These are phyloP conservation scores for Funneliformis mosseae DNA, from an alignment of 192 early-diverging fungal species.

Conservation along the genomic window DNA sequence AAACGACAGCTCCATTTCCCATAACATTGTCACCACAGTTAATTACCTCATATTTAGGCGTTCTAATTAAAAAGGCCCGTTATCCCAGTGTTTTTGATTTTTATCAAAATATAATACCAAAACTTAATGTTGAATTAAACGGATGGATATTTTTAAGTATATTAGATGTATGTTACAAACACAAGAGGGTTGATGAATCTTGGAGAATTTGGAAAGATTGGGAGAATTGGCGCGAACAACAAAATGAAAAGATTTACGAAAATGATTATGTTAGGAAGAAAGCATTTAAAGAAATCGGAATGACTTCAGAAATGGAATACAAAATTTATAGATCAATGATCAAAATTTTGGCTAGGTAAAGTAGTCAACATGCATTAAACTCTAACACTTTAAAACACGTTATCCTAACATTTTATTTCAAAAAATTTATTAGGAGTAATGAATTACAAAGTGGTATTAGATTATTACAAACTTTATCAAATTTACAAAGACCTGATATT, in stretches of 20 bases:
- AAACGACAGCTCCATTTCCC: constrained; percentile 21
- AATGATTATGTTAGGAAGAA: constrained; percentile 11
- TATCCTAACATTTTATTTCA: background rate
- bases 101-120: constrained; percentile 54
- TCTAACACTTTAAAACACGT: background rate
- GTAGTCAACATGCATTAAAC: no score
- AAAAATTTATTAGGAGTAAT: constrained; percentile 42
- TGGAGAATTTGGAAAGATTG: constrained; percentile 71
- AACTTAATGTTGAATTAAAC: constrained; percentile 51
- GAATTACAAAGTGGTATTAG: constrained; percentile 52
- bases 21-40: constrained; percentile 52
- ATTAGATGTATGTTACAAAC: constrained; percentile 62
- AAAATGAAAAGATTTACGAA: constrained; percentile 30
- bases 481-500: constrained; percentile 44
- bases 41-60: constrained; percentile 62
- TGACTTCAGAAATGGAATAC: constrained; percentile 57
- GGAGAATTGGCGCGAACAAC: constrained; percentile 57
- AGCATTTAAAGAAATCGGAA: constrained; percentile 26
- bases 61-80: constrained; percentile 58
- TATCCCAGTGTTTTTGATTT: constrained; percentile 48
- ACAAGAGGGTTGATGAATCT: constrained; percentile 60
- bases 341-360: constrained; percentile 63
- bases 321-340: constrained; percentile 62
- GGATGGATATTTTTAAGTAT: constrained; percentile 64
- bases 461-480: constrained; percentile 52